A percentile compares a stretch with the other conserved stretches of the same genome.
Conservation (phyloP, 2,329 filamentous ascomycete species). For the Parascedosporium putredinis region DNA sequence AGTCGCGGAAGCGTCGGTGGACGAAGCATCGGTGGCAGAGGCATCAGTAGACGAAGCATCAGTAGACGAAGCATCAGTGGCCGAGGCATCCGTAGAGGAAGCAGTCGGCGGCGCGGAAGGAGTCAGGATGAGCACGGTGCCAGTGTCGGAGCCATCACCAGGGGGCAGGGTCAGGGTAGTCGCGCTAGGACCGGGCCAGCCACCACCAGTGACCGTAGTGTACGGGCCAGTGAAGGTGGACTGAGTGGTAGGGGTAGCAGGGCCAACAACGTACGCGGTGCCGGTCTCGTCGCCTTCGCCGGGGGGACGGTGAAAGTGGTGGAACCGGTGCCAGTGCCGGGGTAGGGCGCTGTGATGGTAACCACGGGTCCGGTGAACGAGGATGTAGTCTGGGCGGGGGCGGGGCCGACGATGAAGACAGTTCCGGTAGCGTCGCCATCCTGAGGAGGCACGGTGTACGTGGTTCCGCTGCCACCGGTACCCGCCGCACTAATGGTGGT, state of each 20-base stretch:
- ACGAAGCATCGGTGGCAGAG: too few species aligned
- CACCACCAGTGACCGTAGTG: conserved; percentile 4
- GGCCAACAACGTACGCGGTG: not conserved
- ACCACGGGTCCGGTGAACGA: not conserved
- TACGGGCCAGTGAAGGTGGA: not conserved
- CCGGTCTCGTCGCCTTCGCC: not conserved
- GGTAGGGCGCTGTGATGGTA: not conserved
- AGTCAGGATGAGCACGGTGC: conserved; percentile 12
- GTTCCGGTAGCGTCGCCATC: not conserved
- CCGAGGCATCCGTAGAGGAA: conserved; percentile 13
- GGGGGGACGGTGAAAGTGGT: not conserved
- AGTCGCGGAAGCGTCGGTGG: too few species aligned
- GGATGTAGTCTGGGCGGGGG: not conserved
- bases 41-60: conserved; percentile 8
- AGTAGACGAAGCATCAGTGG: conserved; percentile 12
- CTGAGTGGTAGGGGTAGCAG: too few species aligned
- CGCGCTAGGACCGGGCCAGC: not conserved
- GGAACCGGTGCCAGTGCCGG: not conserved
- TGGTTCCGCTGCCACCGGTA: not conserved
- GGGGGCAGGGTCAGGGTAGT: not conserved
- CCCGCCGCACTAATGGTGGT: conserved; percentile 4
- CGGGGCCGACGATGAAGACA: not conserved
- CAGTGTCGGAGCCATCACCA: not conserved
- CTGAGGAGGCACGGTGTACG: not conserved
- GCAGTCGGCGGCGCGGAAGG: not conserved